Base-by-base conservation (phyloP, 2,329 filamentous ascomycete species). In the Fusarium liriodendri region DNA sequence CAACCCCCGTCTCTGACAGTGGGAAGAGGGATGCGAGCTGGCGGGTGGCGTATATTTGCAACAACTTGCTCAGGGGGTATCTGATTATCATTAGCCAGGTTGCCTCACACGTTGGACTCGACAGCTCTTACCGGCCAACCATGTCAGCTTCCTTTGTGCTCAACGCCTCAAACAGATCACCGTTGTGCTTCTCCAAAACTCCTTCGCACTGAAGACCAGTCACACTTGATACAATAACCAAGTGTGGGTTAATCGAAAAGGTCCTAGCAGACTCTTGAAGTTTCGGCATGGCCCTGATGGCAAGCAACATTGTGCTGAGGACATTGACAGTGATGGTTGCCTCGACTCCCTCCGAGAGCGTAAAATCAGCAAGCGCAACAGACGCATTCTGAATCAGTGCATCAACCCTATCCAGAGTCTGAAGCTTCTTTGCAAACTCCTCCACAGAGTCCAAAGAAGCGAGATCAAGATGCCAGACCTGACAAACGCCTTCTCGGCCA, bases 241-340 rank as follows among this genome's bases (percentile, higher is more conserved):
- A 64, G 13, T 80, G 80, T 18, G 85, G 82, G 47, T 68, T 71
- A 16, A 80, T 76, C 14, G 82, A 82, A 70, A 78, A 76, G 64
- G 70, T 75, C 10, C 68, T 73, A 1, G 82, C 84, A 10, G 82
- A 83, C 37, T 78, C 77, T 33, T 80, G 80, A 74, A 89, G 73
- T 37, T 80, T 77, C 0, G 87, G 86, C 20, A 89, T 75, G 55
- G 87, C 67, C 38, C 83, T 70, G 4, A 87, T 50, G 0, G 82
- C 82, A 57, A 88, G 79, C 40, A 88, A 77, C 40, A 85, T 83
- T 0, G 84, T 87, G 18, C 82, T 81, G 18, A 88, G 76, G 20
- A 88, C 82, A 70, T 89, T 88, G 64, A 88, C 82, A 5, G 83
- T 84, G 37, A 87, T 73, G n/a, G 80, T 83, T 13, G 72, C 71